Evolutionary conservation across 2,329 filamentous ascomycete species (phyloP).

Genomic region (Paramyrothecium roridum): DNA sequence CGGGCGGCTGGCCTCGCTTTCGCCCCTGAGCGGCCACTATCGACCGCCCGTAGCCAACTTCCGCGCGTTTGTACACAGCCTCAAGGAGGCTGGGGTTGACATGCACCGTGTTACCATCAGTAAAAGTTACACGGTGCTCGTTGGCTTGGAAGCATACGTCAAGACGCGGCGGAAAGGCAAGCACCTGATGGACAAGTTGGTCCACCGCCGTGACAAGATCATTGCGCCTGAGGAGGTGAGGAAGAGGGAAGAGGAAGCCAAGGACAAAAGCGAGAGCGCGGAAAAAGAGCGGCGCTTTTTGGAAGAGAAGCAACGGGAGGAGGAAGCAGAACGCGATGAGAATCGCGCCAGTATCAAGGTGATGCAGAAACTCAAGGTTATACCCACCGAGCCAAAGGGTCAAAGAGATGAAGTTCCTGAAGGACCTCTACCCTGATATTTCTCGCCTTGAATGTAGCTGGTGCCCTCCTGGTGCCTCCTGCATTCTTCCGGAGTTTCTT

Average conservation of each 20-base stretch:
- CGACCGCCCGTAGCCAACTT: constrained; percentile 82
- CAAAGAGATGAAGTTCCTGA: constrained; percentile 14
- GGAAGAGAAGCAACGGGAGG: constrained; percentile 30
- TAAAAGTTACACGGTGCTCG: constrained; percentile 76
- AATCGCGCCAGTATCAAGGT: constrained; percentile 23
- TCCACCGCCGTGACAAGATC: constrained; percentile 55
- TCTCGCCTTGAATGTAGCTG: too few relatives aligned
- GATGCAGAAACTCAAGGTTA: constrained; percentile 37
- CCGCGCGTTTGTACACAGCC: constrained; percentile 70
- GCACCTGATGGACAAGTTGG: constrained; percentile 44
- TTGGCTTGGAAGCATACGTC: constrained; percentile 78
- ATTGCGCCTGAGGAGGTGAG: constrained; percentile 58
- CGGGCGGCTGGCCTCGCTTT: constrained; percentile 71
- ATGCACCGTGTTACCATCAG: constrained; percentile 76
- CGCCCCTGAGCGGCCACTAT: constrained; percentile 76
- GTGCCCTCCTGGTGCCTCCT: too few relatives aligned
- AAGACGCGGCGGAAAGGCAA: constrained; percentile 66
- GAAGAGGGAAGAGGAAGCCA: constrained; percentile 54
- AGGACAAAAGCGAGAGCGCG: constrained; percentile 59
- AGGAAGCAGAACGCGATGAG: constrained; percentile 35
- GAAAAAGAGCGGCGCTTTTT: constrained; percentile 46
- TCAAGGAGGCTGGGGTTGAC: constrained; percentile 73
- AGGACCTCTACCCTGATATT: neutral
- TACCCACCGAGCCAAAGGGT: constrained; percentile 21
- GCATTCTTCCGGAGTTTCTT: too few relatives aligned